A percentile compares a stretch with the other conserved stretches of the same genome.
Evolutionary conservation across 2,329 filamentous ascomycete genomes (phyloP).

Genomic region (Sporothrix mexicana): DNA sequence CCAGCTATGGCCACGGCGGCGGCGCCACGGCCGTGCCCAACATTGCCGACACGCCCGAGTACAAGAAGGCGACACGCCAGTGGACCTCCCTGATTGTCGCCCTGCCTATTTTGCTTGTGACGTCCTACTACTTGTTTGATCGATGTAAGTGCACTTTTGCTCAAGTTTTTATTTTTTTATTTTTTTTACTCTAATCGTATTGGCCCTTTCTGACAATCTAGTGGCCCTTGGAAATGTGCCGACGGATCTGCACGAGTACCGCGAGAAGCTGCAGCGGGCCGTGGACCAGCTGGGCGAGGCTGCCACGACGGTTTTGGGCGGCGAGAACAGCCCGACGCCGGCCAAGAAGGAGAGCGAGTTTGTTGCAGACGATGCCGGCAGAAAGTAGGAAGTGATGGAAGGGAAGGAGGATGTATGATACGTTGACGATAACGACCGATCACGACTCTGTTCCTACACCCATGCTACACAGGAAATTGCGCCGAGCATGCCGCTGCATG

Average conservation of each 20-base stretch:
- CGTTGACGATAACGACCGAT: slow-evolving; percentile 30
- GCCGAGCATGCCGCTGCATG: not conserved
- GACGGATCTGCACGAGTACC: slow-evolving; percentile 35
- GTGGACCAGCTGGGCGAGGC: slow-evolving; percentile 29
- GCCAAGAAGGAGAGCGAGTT: not conserved
- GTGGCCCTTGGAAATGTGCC: slow-evolving; percentile 37
- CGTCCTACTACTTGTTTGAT: slow-evolving; percentile 61
- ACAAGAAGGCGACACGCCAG: slow-evolving; percentile 52
- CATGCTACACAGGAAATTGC: not conserved
- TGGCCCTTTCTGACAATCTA: slow-evolving; percentile 21
- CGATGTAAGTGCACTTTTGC: slow-evolving; percentile 48
- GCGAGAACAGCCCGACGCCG: not conserved
- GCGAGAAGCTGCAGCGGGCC: slow-evolving; percentile 34
- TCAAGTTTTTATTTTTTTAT: not conserved
- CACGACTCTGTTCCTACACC: slow-evolving; percentile 29
- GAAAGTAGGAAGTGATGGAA: not conserved
- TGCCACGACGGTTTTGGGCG: not conserved
- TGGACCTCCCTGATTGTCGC: slow-evolving; percentile 58
- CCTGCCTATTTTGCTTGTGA: slow-evolving; percentile 60
- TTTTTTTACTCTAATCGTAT: too few species aligned
- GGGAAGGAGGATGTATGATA: slow-evolving; percentile 19
- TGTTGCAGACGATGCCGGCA: not conserved
- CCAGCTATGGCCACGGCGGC: not conserved
- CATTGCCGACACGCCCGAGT: slow-evolving; percentile 49
- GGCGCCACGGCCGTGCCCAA: slow-evolving; percentile 34